Evolutionary conservation across 371 early-diverging fungal genomes (phyloP), one percentile per base, ranked within the genome.

Genomic region (Mucor velutinosus): DNA sequence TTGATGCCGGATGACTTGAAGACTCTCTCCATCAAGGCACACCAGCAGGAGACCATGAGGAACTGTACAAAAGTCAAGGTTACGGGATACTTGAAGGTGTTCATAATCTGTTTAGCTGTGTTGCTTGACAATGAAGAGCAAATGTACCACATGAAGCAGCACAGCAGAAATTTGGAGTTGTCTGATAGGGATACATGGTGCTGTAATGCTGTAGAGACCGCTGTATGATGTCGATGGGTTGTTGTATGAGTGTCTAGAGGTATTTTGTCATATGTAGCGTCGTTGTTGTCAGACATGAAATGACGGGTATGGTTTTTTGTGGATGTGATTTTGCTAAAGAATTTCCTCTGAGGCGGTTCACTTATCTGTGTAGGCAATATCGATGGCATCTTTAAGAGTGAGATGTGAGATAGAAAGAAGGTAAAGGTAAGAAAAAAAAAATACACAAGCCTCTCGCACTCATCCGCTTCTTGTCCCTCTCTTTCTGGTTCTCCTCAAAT

Each of bases 41-140:
- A 70, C 74, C 74, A 90, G 10, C 85, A 63, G 0, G 88, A 85
- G n/a, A 92, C 92, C 70, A 92, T 84, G 10, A 81, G 81, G 71
- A 95, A 95, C 73, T 95, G 94, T 15, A 90, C 75, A 73, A 83
- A 89, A 0, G 94, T 93, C 66, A 95, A 75, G 7, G 95, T 92
- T 35, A 94, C 86, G 6, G 95, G 95, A 72, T 87, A 90, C 51
- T 78, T 80, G 73, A 89, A 93, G 49, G 79, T 70, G 63, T 86
- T 86, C 74, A 95, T 77, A 65, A 94, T 87, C 69, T 87, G 88
- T 72, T 95, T 95, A 35, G 88, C 91, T 19, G 88, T 85, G 70
- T 92, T 95, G 77, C 91, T 93, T 30, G 95, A 91, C 21, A 95
- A 64, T 7, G 94, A 89, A 17, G 94, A 92, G 12, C 88, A 85